Evolutionary conservation across 2,329 filamentous ascomycete species (phyloP).

Genomic region (Epichloe hybrida): DNA sequence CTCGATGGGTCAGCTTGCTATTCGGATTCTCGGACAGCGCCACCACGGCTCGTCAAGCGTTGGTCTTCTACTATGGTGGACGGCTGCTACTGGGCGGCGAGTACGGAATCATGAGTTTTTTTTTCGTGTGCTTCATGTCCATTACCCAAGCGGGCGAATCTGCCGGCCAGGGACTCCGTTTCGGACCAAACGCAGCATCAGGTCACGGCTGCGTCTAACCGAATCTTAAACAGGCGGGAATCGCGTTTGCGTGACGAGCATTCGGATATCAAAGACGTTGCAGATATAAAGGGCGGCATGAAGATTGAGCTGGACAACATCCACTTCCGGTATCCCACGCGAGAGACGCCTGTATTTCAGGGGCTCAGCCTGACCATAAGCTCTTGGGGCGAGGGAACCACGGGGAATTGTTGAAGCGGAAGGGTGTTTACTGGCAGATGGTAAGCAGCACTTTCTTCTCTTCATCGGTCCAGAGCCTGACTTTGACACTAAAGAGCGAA

Average conservation of each 20-base stretch:
- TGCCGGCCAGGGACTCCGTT: conserved; percentile 53
- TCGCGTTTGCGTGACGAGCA: conserved; percentile 23
- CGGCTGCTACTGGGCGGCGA: conserved; percentile 40
- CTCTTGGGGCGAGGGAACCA: conserved; percentile 42
- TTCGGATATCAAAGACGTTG: conserved; percentile 22
- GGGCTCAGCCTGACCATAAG: conserved; percentile 50
- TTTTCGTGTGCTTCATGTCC: conserved; percentile 47
- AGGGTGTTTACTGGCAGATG: no score
- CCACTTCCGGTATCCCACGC: conserved; percentile 47
- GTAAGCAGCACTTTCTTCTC: no score
- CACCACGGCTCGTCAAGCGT: conserved; percentile 47
- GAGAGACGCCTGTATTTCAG: conserved; percentile 42
- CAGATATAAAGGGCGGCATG: conserved; percentile 34
- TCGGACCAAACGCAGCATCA: conserved; percentile 50
- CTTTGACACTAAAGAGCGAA: no score
- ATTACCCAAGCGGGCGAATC: conserved; percentile 54
- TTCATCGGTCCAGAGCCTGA: no score
- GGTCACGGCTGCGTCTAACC: conserved; percentile 43
- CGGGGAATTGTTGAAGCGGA: conserved; percentile 27
- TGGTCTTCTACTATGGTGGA: conserved; percentile 55
- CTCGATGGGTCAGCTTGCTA: conserved; percentile 47
- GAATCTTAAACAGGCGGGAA: conserved; percentile 40
- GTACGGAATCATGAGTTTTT: conserved; percentile 34
- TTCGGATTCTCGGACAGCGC: conserved; percentile 59
- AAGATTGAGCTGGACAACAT: conserved; percentile 43